These are phyloP conservation scores for Oxytropis ochrocephala DNA, from an alignment of 306 rosid species.

Conservation along the genomic window DNA sequence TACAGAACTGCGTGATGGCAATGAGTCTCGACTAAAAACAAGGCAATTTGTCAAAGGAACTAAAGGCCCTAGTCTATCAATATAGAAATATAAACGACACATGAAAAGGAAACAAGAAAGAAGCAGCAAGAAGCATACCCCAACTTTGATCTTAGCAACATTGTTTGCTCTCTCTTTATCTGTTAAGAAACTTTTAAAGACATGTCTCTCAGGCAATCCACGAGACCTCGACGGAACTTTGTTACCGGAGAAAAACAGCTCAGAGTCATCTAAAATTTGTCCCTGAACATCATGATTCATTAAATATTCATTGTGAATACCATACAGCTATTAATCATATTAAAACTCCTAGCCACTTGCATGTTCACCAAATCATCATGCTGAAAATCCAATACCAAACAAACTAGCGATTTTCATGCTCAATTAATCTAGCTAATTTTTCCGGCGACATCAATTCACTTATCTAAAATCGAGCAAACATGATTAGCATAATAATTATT, in stretches of 20 bases:
- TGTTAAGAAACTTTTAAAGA: slow-evolving; percentile 43
- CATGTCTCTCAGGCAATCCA: slow-evolving; percentile 46
- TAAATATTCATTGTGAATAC: slow-evolving; percentile 22
- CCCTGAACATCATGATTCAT: slow-evolving; percentile 28
- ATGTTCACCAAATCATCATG: not conserved
- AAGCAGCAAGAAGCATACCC: slow-evolving; percentile 41
- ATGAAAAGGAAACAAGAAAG: not conserved
- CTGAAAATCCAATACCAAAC: not conserved
- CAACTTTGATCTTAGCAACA: slow-evolving; percentile 84
- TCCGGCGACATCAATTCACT: too few relatives aligned
- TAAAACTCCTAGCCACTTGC: not conserved
- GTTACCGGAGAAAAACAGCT: too few relatives aligned
- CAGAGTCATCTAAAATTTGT: slow-evolving; percentile 44
- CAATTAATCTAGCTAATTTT: too few relatives aligned
- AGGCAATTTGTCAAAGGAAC: too few relatives aligned
- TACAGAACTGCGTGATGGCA: slow-evolving; percentile 70
- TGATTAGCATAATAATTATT: too few relatives aligned
- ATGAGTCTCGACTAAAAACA: not conserved
- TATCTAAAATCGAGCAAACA: too few relatives aligned
- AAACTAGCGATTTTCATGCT: too few relatives aligned
- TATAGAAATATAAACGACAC: not conserved
- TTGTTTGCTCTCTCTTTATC: slow-evolving; percentile 73
- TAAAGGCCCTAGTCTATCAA: too few relatives aligned
- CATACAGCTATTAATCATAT: slow-evolving; percentile 29
- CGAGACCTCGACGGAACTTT: slow-evolving; percentile 38